A percentile compares a stretch with the other conserved stretches of the same genome.
Evolutionary conservation across 1,284 basidiomycete species (phyloP).

Genomic region (Ceratobasidium sp.): DNA sequence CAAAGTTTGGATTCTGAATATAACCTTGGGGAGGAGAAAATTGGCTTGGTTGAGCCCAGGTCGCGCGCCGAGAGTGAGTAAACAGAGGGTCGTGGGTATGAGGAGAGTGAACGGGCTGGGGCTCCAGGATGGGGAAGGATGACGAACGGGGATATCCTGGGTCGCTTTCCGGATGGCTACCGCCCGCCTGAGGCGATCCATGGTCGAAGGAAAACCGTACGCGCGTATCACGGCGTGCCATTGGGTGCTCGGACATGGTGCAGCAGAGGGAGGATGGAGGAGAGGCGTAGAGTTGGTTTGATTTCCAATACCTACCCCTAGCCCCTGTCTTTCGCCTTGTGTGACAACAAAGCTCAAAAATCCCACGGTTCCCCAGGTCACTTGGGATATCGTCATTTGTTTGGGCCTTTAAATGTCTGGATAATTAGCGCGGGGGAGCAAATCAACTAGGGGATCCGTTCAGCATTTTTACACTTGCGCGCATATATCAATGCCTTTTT

Average conservation of each 20-base stretch:
- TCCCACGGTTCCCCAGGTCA: too few species aligned
- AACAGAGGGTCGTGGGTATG: constrained; percentile 12
- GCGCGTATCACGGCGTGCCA: constrained; percentile 35
- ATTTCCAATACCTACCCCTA: constrained; percentile 17
- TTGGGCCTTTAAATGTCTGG: too few species aligned
- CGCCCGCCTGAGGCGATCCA: neutral
- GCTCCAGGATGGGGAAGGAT: neutral
- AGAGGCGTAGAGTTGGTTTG: neutral
- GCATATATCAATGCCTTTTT: too few species aligned
- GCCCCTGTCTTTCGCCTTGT: constrained; percentile 10
- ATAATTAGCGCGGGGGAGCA: too few species aligned
- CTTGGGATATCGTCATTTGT: too few species aligned
- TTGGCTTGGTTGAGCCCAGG: constrained; percentile 12
- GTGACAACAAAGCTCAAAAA: neutral
- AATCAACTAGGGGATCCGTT: too few species aligned
- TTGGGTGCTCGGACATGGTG: constrained; percentile 23
- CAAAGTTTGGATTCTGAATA: constrained; percentile 21
- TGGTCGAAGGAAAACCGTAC: constrained; percentile 40
- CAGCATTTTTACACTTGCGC: too few species aligned
- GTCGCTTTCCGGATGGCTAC: neutral
- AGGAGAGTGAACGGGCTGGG: constrained; percentile 8
- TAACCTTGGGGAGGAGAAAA: constrained; percentile 18
- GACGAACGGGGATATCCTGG: neutral
- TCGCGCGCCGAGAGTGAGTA: constrained; percentile 17
- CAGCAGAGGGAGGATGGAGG: neutral